A percentile compares a stretch with the other conserved stretches of the same genome.
These are phyloP conservation scores for Colletotrichum truncatum DNA, from an alignment of 2,329 filamentous ascomycete species.

Conservation along the genomic window DNA sequence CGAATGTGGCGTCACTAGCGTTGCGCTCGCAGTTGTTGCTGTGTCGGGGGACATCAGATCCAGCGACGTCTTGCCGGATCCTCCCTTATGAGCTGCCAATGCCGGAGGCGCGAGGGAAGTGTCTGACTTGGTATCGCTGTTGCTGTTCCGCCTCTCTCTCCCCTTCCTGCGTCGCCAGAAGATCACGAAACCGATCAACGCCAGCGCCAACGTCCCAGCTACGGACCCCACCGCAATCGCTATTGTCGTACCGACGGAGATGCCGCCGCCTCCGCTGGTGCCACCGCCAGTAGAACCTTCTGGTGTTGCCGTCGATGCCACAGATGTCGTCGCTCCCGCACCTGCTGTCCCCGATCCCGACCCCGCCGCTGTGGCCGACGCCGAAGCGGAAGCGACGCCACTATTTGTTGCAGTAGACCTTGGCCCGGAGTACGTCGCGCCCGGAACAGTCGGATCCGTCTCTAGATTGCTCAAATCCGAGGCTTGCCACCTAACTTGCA, in stretches of 20 bases:
- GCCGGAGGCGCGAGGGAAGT: constrained; percentile 1
- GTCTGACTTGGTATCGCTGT: background rate
- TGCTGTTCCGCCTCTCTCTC: background rate
- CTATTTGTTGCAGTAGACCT: background rate
- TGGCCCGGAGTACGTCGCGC: constrained; percentile 24
- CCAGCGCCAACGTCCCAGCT: constrained; percentile 8
- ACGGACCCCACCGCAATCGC: constrained; percentile 22
- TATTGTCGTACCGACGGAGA: constrained; percentile 15
- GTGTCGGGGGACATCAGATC: constrained; percentile 13
- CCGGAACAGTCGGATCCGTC: constrained; percentile 33
- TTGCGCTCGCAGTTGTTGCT: constrained; percentile 8
- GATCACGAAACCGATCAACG: constrained; percentile 6
- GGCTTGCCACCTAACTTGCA: constrained; percentile 34
- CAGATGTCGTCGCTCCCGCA: background rate
- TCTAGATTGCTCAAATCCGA: constrained; percentile 31
- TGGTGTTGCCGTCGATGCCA: constrained; percentile 4
- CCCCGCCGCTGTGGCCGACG: constrained; percentile 2
- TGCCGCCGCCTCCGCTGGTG: background rate
- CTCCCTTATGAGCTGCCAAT: constrained; percentile 5
- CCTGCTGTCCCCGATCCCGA: background rate
- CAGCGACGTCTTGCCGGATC: constrained; percentile 1
- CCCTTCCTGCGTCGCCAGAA: constrained; percentile 9
- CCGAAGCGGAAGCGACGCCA: background rate
- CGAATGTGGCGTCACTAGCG: constrained; percentile 9
- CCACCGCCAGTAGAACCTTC: background rate